Evolutionary conservation across 331 rosid genomes (phyloP).

Genomic region (Cucumis variabilis): DNA sequence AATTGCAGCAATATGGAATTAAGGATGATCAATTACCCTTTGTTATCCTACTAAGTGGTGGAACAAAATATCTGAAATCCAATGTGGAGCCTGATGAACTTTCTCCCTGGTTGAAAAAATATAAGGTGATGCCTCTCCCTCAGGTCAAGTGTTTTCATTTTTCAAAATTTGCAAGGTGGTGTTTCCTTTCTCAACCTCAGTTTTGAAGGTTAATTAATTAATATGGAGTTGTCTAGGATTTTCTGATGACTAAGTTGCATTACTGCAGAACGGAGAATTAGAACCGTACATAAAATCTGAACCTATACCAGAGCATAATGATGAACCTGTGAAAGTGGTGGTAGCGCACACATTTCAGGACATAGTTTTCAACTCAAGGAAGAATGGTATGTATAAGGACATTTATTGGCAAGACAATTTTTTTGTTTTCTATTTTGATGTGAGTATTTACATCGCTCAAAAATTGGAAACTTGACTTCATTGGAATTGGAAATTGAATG

Average conservation of each 20-base stretch:
- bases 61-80: conserved; percentile 71
- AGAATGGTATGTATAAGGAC: conserved; percentile 64
- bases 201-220: neutral
- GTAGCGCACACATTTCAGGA: conserved; percentile 78
- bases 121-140: conserved; percentile 60
- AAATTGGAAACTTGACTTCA: neutral
- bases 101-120: conserved; percentile 77
- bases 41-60: conserved; percentile 67
- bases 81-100: conserved; percentile 73
- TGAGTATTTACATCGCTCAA: neutral
- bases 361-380: conserved; percentile 73
- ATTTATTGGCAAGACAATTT: neutral
- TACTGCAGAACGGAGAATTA: conserved; percentile 73
- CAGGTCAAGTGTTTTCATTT: neutral
- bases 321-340: conserved; percentile 93
- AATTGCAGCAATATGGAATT: conserved; percentile 80
- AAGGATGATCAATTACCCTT: conserved; percentile 80
- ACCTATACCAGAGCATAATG: conserved; percentile 82
- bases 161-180: neutral
- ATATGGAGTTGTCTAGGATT: neutral
- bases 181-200: neutral
- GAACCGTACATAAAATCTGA: conserved; percentile 70
- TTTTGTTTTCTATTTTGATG: neutral
- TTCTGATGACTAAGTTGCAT: conserved; percentile 26
- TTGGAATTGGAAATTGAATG: neutral